Evolutionary conservation across 495 filamentous ascomycete species (phyloP).

Genomic region (Neurospora tetraspora): DNA sequence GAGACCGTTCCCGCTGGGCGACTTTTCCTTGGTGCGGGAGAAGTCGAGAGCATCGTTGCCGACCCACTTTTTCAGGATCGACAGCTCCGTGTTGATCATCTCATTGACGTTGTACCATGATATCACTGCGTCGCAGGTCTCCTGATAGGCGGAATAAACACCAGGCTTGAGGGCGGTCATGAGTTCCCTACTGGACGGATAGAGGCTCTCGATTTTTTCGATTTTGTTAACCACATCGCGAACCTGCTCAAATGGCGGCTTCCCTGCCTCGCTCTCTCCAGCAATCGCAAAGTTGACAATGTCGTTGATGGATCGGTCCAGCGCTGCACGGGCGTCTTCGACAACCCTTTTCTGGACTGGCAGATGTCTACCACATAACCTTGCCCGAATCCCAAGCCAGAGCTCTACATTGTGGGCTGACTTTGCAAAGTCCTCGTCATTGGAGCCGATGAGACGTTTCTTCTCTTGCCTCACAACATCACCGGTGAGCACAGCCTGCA

Average conservation of each 20-base stretch:
- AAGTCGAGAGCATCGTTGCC: slow-evolving; percentile 95
- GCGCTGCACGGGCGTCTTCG: slow-evolving; percentile 61
- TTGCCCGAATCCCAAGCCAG: slow-evolving; percentile 80
- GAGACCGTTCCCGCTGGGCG: slow-evolving; percentile 52
- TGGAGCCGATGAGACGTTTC: slow-evolving; percentile 77
- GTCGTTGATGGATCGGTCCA: slow-evolving; percentile 67
- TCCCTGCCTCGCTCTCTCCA: slow-evolving; percentile 84
- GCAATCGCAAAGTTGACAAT: slow-evolving; percentile 90
- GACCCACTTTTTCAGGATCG: slow-evolving; percentile 87
- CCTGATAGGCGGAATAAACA: slow-evolving; percentile 60
- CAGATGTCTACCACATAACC: slow-evolving; percentile 70
- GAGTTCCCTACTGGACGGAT: slow-evolving; percentile 67
- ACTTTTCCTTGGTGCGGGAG: slow-evolving; percentile 48
- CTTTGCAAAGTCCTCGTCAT: slow-evolving; percentile 62
- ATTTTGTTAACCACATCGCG: slow-evolving; percentile 81
- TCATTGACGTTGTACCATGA: slow-evolving; percentile 98
- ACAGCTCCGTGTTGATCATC: slow-evolving; percentile 89
- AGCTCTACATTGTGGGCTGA: slow-evolving; percentile 68
- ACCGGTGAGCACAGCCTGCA: slow-evolving; percentile 87
- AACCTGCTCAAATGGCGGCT: slow-evolving; percentile 76
- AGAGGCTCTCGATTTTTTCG: slow-evolving; percentile 74
- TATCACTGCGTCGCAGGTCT: slow-evolving; percentile 78
- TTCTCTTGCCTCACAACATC: slow-evolving; percentile 98
- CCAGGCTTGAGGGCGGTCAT: slow-evolving; percentile 59
- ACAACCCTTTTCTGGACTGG: slow-evolving; percentile 73